Evolutionary conservation across 176 grass and related monocot species (phyloP), one percentile per base, ranked within the genome.

Genomic region (Oropetium thomaeum): DNA sequence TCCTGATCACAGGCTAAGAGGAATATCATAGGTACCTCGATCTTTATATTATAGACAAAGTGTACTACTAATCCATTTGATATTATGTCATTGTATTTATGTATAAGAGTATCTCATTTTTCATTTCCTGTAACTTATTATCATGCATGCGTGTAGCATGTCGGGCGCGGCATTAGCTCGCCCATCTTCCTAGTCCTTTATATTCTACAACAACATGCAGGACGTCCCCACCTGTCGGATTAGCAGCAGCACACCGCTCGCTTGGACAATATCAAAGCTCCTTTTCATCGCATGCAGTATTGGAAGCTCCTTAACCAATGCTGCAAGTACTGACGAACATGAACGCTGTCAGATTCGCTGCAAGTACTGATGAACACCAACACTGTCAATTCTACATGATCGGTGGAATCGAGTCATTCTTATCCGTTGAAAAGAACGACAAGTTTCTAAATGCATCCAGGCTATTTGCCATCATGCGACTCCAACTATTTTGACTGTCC

Each of bases 401-500:
- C 5, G 81, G 73, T 70, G 77, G 70, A 58, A 83, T 79, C 2
- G 82, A 77, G 34, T 90, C 91, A 32, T 85, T 90, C 53, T 87
- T 84, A 39, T 90, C 87, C 7, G 29, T 1, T 4, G 81, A 74
- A 29, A 99, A 88, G 65, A 92, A 90, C 0, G 96, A 90, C 34
- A 86, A 76, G 70, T 87, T 92, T 41, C 87, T 87, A 79, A 95
- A 99, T 67, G 87, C 91, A 82, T 95, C 96, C 8, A 87, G 82
- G 76, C 92, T 96, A 81, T 82, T 99, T 20, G 82, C 79, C 87
- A 96, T 84, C 63, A 99, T 73, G 58, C 96, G 92, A 69, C 79
- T 92, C 87, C 88, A 84, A 64, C 89, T 85, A 84, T 86, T 92
- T 53, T 92, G 75, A 72, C 73, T 85, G 39, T 99, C 87, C 41